A percentile compares a stretch with the other conserved stretches of the same genome.
Conservation (phyloP, 2,329 filamentous ascomycete species). For the Juglanconis juglandina region DNA sequence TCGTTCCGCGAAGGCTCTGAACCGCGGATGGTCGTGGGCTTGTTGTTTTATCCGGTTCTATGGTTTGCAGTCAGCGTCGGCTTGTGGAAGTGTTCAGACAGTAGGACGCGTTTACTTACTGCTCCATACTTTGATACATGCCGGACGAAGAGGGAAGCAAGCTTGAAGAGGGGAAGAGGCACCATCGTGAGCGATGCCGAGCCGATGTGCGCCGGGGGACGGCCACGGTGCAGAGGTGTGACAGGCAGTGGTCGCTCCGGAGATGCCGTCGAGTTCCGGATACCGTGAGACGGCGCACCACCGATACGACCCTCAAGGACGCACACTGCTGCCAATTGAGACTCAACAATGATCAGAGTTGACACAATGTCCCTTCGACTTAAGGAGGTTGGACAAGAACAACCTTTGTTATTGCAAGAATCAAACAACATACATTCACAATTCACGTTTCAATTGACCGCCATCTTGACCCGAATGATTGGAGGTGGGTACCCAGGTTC, state of each 20-base stretch:
- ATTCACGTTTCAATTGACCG: not conserved
- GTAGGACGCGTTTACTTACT: constrained; percentile 40
- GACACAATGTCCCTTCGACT: not conserved
- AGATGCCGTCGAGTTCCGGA: not conserved
- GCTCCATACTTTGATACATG: constrained; percentile 69
- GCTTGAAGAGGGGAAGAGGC: constrained; percentile 64
- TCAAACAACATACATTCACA: not conserved
- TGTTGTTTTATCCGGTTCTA: constrained; percentile 65
- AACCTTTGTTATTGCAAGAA: not conserved
- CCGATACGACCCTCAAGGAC: not conserved
- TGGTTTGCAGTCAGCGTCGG: not conserved
- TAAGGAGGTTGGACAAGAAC: too few species aligned
- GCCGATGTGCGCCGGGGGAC: not conserved
- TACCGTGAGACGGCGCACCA: not conserved
- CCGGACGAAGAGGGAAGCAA: constrained; percentile 60
- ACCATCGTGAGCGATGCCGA: constrained; percentile 47
- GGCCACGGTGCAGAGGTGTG: not conserved
- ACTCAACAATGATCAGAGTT: too few species aligned
- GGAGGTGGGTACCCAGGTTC: not conserved
- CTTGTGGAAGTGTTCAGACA: not conserved
- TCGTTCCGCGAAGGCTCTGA: constrained; percentile 57
- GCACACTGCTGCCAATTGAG: not conserved
- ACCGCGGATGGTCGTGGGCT: constrained; percentile 61
- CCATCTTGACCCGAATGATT: not conserved
- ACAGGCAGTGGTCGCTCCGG: constrained; percentile 1